Conservation (phyloP, 2,329 filamentous ascomycete genomes). For the Scytalidium lignicola region DNA sequence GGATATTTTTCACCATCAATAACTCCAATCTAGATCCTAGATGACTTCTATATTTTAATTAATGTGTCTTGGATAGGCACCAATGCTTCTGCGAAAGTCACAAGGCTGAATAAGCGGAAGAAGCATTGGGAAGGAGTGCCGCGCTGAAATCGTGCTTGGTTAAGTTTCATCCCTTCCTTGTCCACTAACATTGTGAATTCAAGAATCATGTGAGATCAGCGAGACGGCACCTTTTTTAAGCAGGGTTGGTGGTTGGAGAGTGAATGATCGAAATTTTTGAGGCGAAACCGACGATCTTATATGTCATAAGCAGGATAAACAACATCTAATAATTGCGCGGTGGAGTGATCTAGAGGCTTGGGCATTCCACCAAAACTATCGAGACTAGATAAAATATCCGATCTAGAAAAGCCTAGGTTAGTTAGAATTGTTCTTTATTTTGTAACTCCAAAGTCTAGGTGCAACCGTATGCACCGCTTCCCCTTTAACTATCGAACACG, state of each 20-base stretch:
- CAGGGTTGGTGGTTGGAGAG: neutral
- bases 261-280: neutral
- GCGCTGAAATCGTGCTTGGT: conserved; percentile 1
- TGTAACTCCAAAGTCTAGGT: neutral
- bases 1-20: too few relatives aligned
- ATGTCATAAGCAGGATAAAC: neutral
- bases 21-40: too few relatives aligned
- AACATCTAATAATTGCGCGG: neutral
- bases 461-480: neutral
- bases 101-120: neutral
- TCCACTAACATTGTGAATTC: neutral
- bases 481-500: neutral
- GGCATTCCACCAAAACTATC: too few relatives aligned
- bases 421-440: neutral
- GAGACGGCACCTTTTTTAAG: neutral
- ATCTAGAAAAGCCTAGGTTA: neutral
- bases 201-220: neutral
- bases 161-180: conserved; percentile 10
- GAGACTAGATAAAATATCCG: too few relatives aligned
- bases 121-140: neutral
- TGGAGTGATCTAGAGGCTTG: too few relatives aligned
- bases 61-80: neutral
- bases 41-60: neutral
- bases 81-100: neutral
- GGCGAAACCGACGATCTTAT: neutral